Evolutionary conservation across 140 eudicot species (phyloP).

Genomic region (Ambrosia hybrid): DNA sequence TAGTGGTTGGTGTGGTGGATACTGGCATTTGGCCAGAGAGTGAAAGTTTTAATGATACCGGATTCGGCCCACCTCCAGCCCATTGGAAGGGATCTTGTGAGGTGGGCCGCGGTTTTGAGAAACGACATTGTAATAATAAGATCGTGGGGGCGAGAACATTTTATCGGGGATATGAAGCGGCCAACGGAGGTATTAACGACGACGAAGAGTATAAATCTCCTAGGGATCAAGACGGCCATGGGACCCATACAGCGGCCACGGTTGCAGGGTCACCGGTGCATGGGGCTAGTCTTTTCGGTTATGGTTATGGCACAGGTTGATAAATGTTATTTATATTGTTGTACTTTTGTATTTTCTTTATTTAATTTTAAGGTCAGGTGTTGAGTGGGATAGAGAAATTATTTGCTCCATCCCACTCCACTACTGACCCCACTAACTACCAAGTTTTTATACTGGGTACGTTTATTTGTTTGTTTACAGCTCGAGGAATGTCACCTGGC

Average conservation of each 20-base stretch:
- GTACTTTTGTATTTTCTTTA: too few relatives aligned
- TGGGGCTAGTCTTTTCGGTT: constrained; percentile 80
- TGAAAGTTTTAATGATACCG: constrained; percentile 74
- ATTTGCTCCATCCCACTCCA: too few relatives aligned
- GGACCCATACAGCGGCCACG: constrained; percentile 94
- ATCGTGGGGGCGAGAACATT: constrained; percentile 76
- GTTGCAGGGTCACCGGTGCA: constrained; percentile 75
- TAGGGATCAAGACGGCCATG: constrained; percentile 92
- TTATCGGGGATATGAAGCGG: constrained; percentile 81
- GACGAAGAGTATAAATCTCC: constrained; percentile 72
- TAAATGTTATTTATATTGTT: too few relatives aligned
- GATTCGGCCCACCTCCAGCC: constrained; percentile 42
- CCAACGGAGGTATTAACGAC: constrained; percentile 72
- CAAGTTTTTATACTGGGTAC: too few relatives aligned
- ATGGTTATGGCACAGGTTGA: constrained; percentile 70
- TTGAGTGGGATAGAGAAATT: too few relatives aligned
- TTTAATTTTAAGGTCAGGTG: too few relatives aligned
- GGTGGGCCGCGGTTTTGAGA: constrained; percentile 61
- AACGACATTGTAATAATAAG: constrained; percentile 63
- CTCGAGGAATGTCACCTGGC: constrained; percentile 74
- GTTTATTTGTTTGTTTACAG: too few relatives aligned
- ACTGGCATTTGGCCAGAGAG: constrained; percentile 98
- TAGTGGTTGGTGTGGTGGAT: constrained; percentile 76
- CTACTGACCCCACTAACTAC: too few relatives aligned
- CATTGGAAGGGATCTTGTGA: constrained; percentile 81